Evolutionary conservation across 1,139 yeast species (phyloP), one percentile per base, ranked within the genome.

Genomic region (Kluyveromyces sp.): DNA sequence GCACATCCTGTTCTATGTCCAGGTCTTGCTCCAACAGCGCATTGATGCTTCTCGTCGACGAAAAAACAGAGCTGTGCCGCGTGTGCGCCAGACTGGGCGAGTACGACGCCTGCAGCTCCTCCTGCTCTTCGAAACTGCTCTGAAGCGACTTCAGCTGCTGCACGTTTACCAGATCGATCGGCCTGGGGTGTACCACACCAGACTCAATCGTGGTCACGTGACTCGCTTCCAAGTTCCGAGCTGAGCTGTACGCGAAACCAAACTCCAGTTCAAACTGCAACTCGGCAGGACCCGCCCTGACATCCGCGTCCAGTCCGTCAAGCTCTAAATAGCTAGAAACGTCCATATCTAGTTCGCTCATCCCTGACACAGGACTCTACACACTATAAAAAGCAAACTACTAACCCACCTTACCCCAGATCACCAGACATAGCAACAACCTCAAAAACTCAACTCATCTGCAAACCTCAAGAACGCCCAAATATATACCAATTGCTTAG

Each of bases 151-250:
- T 39, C 16, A 19, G 36, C 15, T 32, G 20, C 39, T 33, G 39
- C 33, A 20, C 20, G 40, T 22, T 22, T 9, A 51, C 43, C 39
- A 51, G 36, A 33, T 49, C 51, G 9, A 53, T 44, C 22, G 57
- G 56, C 37, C 52, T 55, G 4, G 57, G 51, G 33, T 53, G 57
- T 12, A 52, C 46, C 37, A 53, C 26, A 6, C 8, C 26, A 22
- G 26, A 6, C 26, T 22, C 8, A 9, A 6, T 9, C 8, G 8
- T 6, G 8, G 26, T 22, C 26, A 22, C 26, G 26, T 22, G 26
- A 22, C n/a, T n/a, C n/a, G n/a, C n/a, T n/a, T n/a, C n/a, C n/a
- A n/a, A n/a, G n/a, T n/a, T n/a, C n/a, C n/a, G n/a, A n/a, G n/a
- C n/a, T n/a, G n/a, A n/a, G n/a, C n/a, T n/a, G n/a, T n/a, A n/a